A percentile compares a stretch with the other conserved stretches of the same genome.
phyloP scores from a whole-genome alignment of 495 filamentous ascomycete species.

The Penicillium parvum region DNA sequence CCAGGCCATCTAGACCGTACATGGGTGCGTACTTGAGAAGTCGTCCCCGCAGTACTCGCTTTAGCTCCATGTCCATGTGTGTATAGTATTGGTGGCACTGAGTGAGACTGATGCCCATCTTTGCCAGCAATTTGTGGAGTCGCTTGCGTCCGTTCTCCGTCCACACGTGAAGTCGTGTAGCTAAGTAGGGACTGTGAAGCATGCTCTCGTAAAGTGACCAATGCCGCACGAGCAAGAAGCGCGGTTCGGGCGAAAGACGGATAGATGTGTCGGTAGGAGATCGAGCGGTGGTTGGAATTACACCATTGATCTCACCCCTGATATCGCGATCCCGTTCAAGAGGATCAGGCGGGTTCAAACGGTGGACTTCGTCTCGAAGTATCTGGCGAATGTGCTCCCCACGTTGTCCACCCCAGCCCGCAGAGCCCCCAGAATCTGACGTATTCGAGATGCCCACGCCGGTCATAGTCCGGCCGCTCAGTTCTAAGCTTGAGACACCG shows the following conservation, averaged over 20 bases:
- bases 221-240: conserved; percentile 88
- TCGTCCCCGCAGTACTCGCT: conserved; percentile 78
- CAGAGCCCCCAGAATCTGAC: conserved; percentile 51
- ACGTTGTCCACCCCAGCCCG: conserved; percentile 77
- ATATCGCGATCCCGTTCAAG: conserved; percentile 50
- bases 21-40: conserved; percentile 83
- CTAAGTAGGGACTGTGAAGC: conserved; percentile 95
- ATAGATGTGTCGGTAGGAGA: conserved; percentile 91
- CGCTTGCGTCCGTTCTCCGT: conserved; percentile 82
- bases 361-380: conserved; percentile 87
- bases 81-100: conserved; percentile 95
- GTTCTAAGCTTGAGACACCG: conserved; percentile 83
- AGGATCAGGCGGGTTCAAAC: conserved; percentile 80
- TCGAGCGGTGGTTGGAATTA: conserved; percentile 82
- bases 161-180: conserved; percentile 89
- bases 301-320: conserved; percentile 58
- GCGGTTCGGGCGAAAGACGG: conserved; percentile 87
- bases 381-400: conserved; percentile 80
- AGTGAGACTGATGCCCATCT: conserved; percentile 92
- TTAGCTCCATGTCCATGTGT: conserved; percentile 98
- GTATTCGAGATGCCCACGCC: conserved; percentile 70
- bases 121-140: conserved; percentile 92
- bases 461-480: conserved; percentile 80
- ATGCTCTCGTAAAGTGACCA: conserved; percentile 99
- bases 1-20: conserved; percentile 89